Evolutionary conservation across 2,329 filamentous ascomycete species (phyloP), one percentile per base, ranked within the genome.

Genomic region (Cryphonectria naterciae): DNA sequence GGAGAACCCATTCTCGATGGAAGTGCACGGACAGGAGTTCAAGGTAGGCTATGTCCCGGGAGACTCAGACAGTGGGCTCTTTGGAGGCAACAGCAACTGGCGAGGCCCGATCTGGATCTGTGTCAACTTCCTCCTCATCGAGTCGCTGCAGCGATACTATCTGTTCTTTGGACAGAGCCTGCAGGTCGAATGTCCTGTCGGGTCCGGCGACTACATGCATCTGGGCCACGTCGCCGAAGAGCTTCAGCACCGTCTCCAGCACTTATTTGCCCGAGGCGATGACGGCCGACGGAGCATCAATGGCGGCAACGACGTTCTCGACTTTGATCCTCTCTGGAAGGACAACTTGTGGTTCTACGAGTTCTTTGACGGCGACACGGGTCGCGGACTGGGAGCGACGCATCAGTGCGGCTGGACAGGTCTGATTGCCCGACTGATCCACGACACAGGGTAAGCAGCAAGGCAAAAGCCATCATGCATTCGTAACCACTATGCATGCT

Each of bases 391-490:
- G 1, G 95, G 95, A 70, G 94, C 95, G 52, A 95, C 91, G 64
- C 96, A 98, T 81, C 96, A 98, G 81, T 97, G 94, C 78, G 95
- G 95, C 65, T 98, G 96, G 95, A 98, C 95, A 52, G 95, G 95
- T 35, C 82, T 98, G 75, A 94, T 98, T 79, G 95, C 95, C 37
- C 95, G 97, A 82, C 93, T 98, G 89, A 98, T 98, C 72, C 95
- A 98, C 77, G 96, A 98, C 78, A 98, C 95, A 75, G 95, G 95
- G 93, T 96, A 90, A 84, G 91, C 83, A 60, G 15, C 54, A 49
- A 7, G 43, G 28, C 25, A 5, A 2, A 39, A 74, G 41, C 69
- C 7, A 64, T 28, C 41, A 39, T 39, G 19, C 25, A 7, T 49
- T 19, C 10, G 17, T 22, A n/a, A 49, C 8, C 46, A 2, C 19